Conservation (phyloP, 306 rosid genomes). For the Vicia sativa region DNA sequence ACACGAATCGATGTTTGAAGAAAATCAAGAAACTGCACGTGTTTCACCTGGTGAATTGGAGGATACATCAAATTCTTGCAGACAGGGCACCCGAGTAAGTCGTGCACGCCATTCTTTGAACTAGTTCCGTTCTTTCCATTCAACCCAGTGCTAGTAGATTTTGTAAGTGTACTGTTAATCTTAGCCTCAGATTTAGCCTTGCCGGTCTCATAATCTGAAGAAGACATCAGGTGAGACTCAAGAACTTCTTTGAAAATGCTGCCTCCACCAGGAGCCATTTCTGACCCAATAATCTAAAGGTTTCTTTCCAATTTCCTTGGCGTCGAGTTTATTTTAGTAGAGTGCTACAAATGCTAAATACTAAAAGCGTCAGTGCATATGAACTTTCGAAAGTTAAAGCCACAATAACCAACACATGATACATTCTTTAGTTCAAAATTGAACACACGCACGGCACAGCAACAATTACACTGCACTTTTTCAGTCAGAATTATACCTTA, state of each 20-base stretch:
- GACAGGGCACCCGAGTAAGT: constrained; percentile 86
- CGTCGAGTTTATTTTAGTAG: constrained; percentile 30
- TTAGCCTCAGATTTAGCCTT: constrained; percentile 60
- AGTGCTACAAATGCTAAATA: constrained; percentile 44
- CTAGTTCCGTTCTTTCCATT: constrained; percentile 59
- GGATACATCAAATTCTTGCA: constrained; percentile 91
- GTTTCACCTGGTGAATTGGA: constrained; percentile 85
- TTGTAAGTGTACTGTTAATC: constrained; percentile 46
- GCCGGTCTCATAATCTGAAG: constrained; percentile 60
- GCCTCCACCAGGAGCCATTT: constrained; percentile 79
- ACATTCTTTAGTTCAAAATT: constrained; percentile 5
- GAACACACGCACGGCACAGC: not conserved
- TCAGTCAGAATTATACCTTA: constrained; percentile 14
- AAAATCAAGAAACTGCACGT: constrained; percentile 21
- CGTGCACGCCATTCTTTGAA: constrained; percentile 80
- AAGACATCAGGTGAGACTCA: constrained; percentile 53
- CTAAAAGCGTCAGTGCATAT: constrained; percentile 26
- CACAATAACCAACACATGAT: constrained; percentile 20
- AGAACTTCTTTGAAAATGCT: constrained; percentile 68
- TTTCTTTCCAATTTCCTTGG: constrained; percentile 37
- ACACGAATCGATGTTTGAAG: not conserved
- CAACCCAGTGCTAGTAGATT: constrained; percentile 45
- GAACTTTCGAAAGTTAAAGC: constrained; percentile 13
- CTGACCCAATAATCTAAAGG: constrained; percentile 45
- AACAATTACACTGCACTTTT: constrained; percentile 10